Evolutionary conservation across 371 early-diverging fungal species (phyloP).

Genomic region (Apophysomyces sp.): DNA sequence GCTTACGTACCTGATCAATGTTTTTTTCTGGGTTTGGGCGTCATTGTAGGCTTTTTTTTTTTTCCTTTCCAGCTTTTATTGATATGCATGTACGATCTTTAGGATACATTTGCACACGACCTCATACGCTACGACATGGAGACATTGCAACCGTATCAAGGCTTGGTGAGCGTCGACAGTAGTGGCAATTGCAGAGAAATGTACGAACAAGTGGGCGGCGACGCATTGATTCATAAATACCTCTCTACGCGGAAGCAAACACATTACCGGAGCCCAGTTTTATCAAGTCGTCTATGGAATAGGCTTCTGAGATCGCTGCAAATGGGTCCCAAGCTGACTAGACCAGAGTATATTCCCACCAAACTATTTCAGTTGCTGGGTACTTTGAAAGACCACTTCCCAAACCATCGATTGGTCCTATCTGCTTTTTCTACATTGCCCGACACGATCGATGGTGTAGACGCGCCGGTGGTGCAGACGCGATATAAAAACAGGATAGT

Average conservation of each 20-base stretch:
- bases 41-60: conserved; percentile 54
- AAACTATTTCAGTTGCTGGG: conserved; percentile 68
- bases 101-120: conserved; percentile 94
- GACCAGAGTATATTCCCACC: conserved; percentile 86
- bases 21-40: conserved; percentile 88
- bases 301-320: conserved; percentile 59
- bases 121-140: conserved; percentile 77
- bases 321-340: conserved; percentile 72
- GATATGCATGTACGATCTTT: not conserved
- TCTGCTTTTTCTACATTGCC: conserved; percentile 81
- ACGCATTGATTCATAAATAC: conserved; percentile 69
- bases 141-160: conserved; percentile 70
- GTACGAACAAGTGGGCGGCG: conserved; percentile 69
- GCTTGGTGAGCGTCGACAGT: conserved; percentile 71
- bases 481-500: conserved; percentile 81
- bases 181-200: conserved; percentile 77
- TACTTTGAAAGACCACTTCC: conserved; percentile 68
- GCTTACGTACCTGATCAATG: conserved; percentile 64
- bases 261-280: conserved; percentile 51
- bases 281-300: conserved; percentile 33
- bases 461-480: conserved; percentile 91
- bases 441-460: conserved; percentile 68
- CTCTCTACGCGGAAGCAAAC: conserved; percentile 50
- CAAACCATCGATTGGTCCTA: conserved; percentile 77
- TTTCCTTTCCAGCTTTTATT: not conserved